Evolutionary conservation across 331 rosid genomes (phyloP).

Genomic region (Quercus tomentella): DNA sequence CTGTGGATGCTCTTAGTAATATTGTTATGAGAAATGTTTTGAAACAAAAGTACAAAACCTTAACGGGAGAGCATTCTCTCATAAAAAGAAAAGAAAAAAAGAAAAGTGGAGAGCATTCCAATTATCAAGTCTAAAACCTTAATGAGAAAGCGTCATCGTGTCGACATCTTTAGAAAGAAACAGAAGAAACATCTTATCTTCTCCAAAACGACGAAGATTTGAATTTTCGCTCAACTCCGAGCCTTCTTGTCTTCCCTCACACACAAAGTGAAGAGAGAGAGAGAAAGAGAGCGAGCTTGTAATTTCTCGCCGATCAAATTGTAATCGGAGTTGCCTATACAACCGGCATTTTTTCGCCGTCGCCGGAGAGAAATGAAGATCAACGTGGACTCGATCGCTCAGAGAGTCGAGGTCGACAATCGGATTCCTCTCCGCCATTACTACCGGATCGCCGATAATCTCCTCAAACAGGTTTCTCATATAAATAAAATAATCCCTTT

Average conservation of each 20-base stretch:
- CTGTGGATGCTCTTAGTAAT: too few relatives aligned
- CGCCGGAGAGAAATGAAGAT: conserved; percentile 51
- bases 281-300: background rate
- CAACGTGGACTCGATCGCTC: conserved; percentile 62
- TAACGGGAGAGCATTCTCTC: too few relatives aligned
- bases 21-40: too few relatives aligned
- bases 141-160: conserved; percentile 21
- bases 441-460: conserved; percentile 89
- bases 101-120: too few relatives aligned
- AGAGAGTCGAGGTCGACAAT: conserved; percentile 70
- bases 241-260: background rate
- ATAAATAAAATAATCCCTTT: background rate
- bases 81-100: too few relatives aligned
- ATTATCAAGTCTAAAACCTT: background rate
- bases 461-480: conserved; percentile 75
- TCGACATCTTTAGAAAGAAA: conserved; percentile 20
- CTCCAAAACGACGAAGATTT: conserved; percentile 11
- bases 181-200: background rate
- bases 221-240: background rate
- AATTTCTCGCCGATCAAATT: background rate
- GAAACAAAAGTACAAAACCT: too few relatives aligned
- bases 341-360: conserved; percentile 27
- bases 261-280: background rate
- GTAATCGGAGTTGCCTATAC: background rate
- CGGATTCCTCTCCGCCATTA: conserved; percentile 79